phyloP scores from a whole-genome alignment of 805 yeast species.

The Ogataea neopini region DNA sequence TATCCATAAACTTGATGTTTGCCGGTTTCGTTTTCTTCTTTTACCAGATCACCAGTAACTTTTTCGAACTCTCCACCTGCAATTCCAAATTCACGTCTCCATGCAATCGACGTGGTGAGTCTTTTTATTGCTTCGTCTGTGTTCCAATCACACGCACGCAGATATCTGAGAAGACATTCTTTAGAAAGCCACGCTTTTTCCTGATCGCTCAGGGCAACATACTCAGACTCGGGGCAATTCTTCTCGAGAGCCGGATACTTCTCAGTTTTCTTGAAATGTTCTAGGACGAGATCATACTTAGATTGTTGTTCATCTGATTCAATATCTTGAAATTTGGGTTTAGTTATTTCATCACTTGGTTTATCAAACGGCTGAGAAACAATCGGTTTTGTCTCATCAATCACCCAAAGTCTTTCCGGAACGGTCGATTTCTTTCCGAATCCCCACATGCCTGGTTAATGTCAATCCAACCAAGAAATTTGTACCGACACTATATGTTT shows the following conservation, averaged over 20 bases:
- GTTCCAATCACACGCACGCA: constrained; percentile 92
- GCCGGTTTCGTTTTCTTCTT: constrained; percentile 84
- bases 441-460: constrained; percentile 28
- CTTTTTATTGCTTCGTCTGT: constrained; percentile 67
- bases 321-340: constrained; percentile 50
- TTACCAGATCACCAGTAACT: constrained; percentile 53
- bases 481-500: too few relatives aligned
- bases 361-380: constrained; percentile 49
- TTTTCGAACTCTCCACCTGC: constrained; percentile 47
- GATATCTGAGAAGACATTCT: constrained; percentile 85
- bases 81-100: constrained; percentile 94
- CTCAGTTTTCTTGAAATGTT: constrained; percentile 56
- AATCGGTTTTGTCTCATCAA: constrained; percentile 25
- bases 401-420: constrained; percentile 30
- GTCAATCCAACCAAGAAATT: background rate
- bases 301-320: constrained; percentile 50
- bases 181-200: constrained; percentile 91
- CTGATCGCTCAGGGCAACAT: constrained; percentile 40
- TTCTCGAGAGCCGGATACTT: constrained; percentile 53
- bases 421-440: constrained; percentile 26
- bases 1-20: constrained; percentile 88
- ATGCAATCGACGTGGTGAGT: constrained; percentile 71
- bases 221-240: constrained; percentile 31
- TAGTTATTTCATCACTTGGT: constrained; percentile 41
- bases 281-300: constrained; percentile 58